A percentile compares a stretch with the other conserved stretches of the same genome.
phyloP scores from a whole-genome alignment of 352 stramenopile genomes.

The Pythium guiyangense region DNA sequence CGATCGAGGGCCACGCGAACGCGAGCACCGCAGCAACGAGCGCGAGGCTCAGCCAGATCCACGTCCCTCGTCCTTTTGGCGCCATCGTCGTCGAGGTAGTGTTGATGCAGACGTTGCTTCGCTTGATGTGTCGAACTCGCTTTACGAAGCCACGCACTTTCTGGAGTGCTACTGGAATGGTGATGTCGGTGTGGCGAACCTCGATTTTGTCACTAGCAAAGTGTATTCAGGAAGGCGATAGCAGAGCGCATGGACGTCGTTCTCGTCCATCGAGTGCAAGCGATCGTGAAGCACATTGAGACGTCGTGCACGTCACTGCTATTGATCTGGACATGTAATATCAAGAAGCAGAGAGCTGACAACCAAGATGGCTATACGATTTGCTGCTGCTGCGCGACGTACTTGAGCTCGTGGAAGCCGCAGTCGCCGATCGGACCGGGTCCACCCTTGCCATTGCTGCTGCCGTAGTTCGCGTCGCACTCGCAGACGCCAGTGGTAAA shows the following conservation, averaged over 20 bases:
- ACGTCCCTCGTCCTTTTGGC: slow-evolving; percentile 24
- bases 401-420: slow-evolving; percentile 49
- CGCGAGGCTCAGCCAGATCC: slow-evolving; percentile 43
- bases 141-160: too few species aligned
- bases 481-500: slow-evolving; percentile 52
- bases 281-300: too few species aligned
- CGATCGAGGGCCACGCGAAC: slow-evolving; percentile 66
- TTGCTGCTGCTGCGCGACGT: slow-evolving; percentile 7
- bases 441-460: slow-evolving; percentile 65
- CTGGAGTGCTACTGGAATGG: too few species aligned
- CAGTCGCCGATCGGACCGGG: slow-evolving; percentile 68
- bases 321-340: not conserved
- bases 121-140: not conserved
- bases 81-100: slow-evolving; percentile 11
- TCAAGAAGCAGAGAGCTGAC: too few species aligned
- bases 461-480: slow-evolving; percentile 61
- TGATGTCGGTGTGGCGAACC: too few species aligned
- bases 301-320: not conserved
- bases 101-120: not conserved
- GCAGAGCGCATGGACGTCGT: too few species aligned
- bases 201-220: too few species aligned
- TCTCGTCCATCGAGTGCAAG: too few species aligned
- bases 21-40: slow-evolving; percentile 49
- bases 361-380: not conserved
- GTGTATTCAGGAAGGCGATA: too few species aligned